Conservation (phyloP, 495 filamentous ascomycete genomes). For the Xanthoparmelia taractica region DNA sequence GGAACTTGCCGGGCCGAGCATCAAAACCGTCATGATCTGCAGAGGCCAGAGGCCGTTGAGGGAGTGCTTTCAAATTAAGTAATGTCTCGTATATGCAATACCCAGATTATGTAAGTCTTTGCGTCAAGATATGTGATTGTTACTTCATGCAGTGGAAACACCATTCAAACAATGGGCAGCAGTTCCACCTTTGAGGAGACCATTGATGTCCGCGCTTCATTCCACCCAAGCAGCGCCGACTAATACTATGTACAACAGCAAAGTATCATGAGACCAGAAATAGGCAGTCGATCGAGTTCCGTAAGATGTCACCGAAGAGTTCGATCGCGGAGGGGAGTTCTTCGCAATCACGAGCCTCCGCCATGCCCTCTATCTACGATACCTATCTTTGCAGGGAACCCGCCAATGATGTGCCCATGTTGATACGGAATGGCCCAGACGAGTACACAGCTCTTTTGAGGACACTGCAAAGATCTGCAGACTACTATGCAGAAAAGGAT, state of each 20-base stretch:
- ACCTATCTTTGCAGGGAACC: conserved; percentile 24
- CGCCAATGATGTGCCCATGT: conserved; percentile 19
- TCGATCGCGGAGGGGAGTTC: neutral
- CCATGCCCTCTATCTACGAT: conserved; percentile 19
- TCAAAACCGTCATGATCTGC: neutral
- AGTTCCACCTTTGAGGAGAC: neutral
- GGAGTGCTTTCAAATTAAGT: no score
- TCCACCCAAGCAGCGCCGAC: neutral
- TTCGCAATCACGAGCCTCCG: neutral
- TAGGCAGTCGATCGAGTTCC: neutral
- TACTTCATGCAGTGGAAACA: neutral
- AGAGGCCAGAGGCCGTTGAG: no score
- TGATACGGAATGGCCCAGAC: conserved; percentile 24
- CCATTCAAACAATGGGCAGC: neutral
- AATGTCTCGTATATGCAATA: no score
- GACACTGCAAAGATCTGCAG: conserved; percentile 51
- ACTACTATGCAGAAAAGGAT: conserved; percentile 55
- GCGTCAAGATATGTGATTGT: no score
- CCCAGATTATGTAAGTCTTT: no score
- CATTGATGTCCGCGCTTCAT: neutral
- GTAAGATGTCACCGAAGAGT: neutral
- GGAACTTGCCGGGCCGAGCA: neutral
- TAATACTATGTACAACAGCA: neutral
- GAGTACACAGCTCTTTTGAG: conserved; percentile 21
- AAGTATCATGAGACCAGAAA: neutral